Conservation (phyloP, 805 yeast species). For the Metschnikowia chrysomelidarum region DNA sequence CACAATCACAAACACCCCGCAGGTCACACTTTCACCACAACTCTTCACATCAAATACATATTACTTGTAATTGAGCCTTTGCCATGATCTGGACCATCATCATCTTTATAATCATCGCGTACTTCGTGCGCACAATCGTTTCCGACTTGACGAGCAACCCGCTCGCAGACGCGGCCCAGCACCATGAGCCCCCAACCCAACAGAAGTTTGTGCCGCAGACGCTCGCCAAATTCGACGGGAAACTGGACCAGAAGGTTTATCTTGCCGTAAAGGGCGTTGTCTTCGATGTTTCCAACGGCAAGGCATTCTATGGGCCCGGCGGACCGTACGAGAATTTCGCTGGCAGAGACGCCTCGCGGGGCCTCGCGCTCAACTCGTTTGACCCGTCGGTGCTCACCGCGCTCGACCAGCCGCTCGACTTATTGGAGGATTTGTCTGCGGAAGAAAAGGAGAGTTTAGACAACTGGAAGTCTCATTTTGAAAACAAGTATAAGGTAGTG, state of each 20-base stretch:
- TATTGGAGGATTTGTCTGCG: slow-evolving; percentile 54
- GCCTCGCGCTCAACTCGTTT: slow-evolving; percentile 84
- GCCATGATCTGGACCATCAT: slow-evolving; percentile 29
- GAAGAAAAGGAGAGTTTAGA: slow-evolving; percentile 67
- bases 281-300: slow-evolving; percentile 76
- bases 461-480: slow-evolving; percentile 85
- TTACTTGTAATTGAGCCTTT: not conserved
- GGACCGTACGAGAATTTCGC: slow-evolving; percentile 95
- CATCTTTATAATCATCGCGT: slow-evolving; percentile 29
- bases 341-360: slow-evolving; percentile 93
- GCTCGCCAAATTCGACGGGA: slow-evolving; percentile 75
- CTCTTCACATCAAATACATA: too few species aligned
- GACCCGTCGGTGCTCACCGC: slow-evolving; percentile 64
- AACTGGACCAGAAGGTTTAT: slow-evolving; percentile 73
- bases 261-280: slow-evolving; percentile 85
- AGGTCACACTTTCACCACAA: too few species aligned
- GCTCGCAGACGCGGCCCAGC: slow-evolving; percentile 19
- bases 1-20: not conserved
- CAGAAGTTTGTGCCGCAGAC: slow-evolving; percentile 71
- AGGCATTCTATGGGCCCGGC: slow-evolving; percentile 90
- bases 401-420: slow-evolving; percentile 76
- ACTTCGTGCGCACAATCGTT: slow-evolving; percentile 29
- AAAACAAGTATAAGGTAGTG: slow-evolving; percentile 73
- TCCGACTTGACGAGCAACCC: slow-evolving; percentile 31
- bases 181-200: slow-evolving; percentile 33